phyloP scores from a whole-genome alignment of 1,139 yeast genomes.

The Hemisphaericaspora xylanilytica region DNA sequence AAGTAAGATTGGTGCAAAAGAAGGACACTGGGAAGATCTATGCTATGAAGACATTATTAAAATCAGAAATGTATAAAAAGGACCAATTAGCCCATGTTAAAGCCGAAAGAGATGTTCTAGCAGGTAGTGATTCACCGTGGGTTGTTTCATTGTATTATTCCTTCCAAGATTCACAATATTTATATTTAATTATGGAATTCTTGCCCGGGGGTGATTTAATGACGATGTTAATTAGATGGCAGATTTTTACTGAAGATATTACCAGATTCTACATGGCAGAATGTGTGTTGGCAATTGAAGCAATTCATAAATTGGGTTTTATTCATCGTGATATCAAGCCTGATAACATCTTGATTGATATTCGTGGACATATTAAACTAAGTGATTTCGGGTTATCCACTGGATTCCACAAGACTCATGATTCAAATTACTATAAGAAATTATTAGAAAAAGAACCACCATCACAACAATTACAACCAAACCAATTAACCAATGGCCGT shows the following conservation, averaged over 20 bases:
- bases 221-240: conserved; percentile 89
- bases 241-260: conserved; percentile 79
- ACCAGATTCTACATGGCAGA: conserved; percentile 85
- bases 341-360: conserved; percentile 76
- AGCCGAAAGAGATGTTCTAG: conserved; percentile 82
- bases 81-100: conserved; percentile 83
- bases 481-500: conserved; percentile 32
- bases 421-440: conserved; percentile 72
- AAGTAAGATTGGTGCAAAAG: conserved; percentile 79
- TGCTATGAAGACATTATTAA: conserved; percentile 79
- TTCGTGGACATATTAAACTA: conserved; percentile 73
- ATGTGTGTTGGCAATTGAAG: conserved; percentile 81
- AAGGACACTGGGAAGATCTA: conserved; percentile 78
- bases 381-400: conserved; percentile 84
- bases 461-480: conserved; percentile 23
- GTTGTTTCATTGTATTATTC: conserved; percentile 79
- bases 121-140: conserved; percentile 87
- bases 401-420: conserved; percentile 84
- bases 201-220: conserved; percentile 84
- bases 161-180: conserved; percentile 73
- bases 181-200: conserved; percentile 79
- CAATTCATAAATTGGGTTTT: conserved; percentile 75
- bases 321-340: conserved; percentile 81
- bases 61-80: conserved; percentile 79
- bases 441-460: conserved; percentile 59